A percentile compares a stretch with the other conserved stretches of the same genome.
These are phyloP conservation scores for Viola pubescens DNA, from an alignment of 441 rosid genomes.

Conservation along the genomic window DNA sequence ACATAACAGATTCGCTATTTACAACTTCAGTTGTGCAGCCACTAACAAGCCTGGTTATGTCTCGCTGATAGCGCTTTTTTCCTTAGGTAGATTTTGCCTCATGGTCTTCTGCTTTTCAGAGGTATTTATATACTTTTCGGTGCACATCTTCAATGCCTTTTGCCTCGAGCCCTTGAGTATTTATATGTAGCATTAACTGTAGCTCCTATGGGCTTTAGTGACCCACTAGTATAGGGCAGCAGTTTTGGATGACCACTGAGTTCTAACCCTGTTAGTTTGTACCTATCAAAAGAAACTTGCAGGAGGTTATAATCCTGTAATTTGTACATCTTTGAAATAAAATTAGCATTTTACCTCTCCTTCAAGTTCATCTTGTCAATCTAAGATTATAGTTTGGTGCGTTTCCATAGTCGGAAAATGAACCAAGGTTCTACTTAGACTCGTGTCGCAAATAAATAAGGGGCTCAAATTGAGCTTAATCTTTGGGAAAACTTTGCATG, in stretches of 20 bases:
- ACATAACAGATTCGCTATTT: constrained; percentile 40
- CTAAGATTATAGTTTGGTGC: too few species aligned
- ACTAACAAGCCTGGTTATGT: constrained; percentile 52
- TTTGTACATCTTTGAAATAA: constrained; percentile 13
- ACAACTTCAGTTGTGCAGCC: constrained; percentile 36
- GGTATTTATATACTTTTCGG: constrained; percentile 25
- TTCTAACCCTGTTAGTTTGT: constrained; percentile 19
- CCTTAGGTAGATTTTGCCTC: constrained; percentile 6
- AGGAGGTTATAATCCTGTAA: constrained; percentile 6
- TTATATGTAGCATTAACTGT: constrained; percentile 22
- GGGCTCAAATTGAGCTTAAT: too few species aligned
- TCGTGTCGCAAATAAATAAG: too few species aligned
- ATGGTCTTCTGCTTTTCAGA: constrained; percentile 3
- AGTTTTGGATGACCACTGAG: constrained; percentile 39
- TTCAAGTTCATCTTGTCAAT: not conserved
- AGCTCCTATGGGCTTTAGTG: not conserved
- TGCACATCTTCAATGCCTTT: constrained; percentile 31
- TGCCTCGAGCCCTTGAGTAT: not conserved
- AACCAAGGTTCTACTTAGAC: too few species aligned
- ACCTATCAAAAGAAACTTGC: constrained; percentile 2
- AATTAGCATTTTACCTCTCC: not conserved
- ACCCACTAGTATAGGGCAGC: constrained; percentile 19
- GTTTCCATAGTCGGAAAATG: too few species aligned
- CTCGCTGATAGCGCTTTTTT: constrained; percentile 35
- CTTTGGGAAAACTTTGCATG: too few species aligned